phyloP scores from a whole-genome alignment of 2,329 filamentous ascomycete species.

The Macrophomina tecta region DNA sequence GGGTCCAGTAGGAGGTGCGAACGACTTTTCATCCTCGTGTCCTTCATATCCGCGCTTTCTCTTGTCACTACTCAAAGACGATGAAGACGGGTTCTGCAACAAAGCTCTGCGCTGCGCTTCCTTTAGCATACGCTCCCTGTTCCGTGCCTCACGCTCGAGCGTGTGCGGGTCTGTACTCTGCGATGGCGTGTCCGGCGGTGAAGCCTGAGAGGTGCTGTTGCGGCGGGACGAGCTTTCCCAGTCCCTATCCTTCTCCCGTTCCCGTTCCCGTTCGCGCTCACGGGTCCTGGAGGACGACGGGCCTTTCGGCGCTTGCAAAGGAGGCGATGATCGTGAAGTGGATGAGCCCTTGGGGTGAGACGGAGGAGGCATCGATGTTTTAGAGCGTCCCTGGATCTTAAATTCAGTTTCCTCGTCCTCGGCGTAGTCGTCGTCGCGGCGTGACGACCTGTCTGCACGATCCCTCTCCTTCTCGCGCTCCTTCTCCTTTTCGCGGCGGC shows the following conservation, averaged over 20 bases:
- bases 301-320: constrained; percentile 44
- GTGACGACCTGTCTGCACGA: constrained; percentile 31
- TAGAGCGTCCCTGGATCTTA: constrained; percentile 53
- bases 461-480: constrained; percentile 43
- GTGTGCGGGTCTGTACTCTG: constrained; percentile 64
- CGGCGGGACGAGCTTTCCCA: constrained; percentile 8
- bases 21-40: constrained; percentile 38
- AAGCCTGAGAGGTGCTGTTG: neutral
- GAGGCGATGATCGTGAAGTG: constrained; percentile 3
- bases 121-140: constrained; percentile 70
- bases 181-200: constrained; percentile 27
- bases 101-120: constrained; percentile 65
- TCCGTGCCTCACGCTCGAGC: constrained; percentile 70
- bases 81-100: constrained; percentile 24
- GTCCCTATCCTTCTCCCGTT: constrained; percentile 7
- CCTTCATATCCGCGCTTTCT: constrained; percentile 51
- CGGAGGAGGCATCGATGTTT: constrained; percentile 44
- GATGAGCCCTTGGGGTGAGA: constrained; percentile 40
- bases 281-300: constrained; percentile 31
- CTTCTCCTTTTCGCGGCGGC: constrained; percentile 47
- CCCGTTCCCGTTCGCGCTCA: constrained; percentile 14
- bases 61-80: constrained; percentile 51
- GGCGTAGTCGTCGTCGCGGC: constrained; percentile 43
- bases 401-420: constrained; percentile 53
- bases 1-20: constrained; percentile 51